phyloP scores from a whole-genome alignment of 1,284 basidiomycete species.

The Xerocomus nothofagi region DNA sequence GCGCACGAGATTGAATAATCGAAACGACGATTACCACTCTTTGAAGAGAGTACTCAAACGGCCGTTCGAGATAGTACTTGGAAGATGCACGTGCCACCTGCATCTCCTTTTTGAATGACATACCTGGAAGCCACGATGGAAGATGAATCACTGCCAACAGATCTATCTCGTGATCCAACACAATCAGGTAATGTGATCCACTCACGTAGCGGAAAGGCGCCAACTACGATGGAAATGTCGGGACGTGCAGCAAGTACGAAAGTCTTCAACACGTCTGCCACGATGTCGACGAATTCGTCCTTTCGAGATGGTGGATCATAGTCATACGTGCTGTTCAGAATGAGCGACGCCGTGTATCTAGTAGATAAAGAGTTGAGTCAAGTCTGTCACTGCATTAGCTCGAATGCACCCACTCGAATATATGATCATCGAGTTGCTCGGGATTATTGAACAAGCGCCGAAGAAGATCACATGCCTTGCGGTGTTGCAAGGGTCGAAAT shows the following conservation, averaged over 20 bases:
- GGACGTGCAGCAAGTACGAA: not conserved
- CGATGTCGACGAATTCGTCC: not conserved
- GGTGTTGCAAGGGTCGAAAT: not conserved
- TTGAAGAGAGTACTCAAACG: conserved; percentile 14
- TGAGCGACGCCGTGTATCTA: not conserved
- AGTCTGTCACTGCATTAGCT: not conserved
- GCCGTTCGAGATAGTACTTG: too few species aligned
- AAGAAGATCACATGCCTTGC: conserved; percentile 6
- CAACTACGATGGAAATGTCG: not conserved
- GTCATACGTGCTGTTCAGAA: too few species aligned
- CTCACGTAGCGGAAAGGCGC: conserved; percentile 5
- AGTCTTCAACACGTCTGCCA: not conserved
- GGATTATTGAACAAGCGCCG: not conserved
- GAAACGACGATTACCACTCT: not conserved
- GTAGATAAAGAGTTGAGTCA: not conserved
- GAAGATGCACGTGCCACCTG: not conserved
- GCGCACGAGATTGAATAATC: too few species aligned
- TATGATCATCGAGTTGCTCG: not conserved
- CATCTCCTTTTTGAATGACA: conserved; percentile 18
- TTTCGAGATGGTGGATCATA: not conserved
- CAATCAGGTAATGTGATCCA: not conserved
- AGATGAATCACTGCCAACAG: conserved; percentile 1
- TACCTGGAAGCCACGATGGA: conserved; percentile 22
- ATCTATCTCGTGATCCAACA: not conserved
- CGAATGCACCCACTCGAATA: too few species aligned